A percentile compares a stretch with the other conserved stretches of the same genome.
phyloP scores from a whole-genome alignment of 164 flowering plant species.

The Houttuynia cordata region DNA sequence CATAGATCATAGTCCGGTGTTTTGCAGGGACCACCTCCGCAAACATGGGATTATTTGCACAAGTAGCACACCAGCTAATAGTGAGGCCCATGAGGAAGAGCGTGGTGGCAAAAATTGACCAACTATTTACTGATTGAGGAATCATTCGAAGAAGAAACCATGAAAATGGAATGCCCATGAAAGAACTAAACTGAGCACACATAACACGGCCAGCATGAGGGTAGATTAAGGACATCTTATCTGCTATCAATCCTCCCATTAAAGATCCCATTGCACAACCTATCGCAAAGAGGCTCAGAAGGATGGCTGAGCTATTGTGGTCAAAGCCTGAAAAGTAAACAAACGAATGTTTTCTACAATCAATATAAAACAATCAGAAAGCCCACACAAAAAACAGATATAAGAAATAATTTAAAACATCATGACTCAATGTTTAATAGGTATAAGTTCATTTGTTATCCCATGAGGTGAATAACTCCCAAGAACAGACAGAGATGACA shows the following conservation, averaged over 20 bases:
- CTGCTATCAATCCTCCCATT: conserved; percentile 76
- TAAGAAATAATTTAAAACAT: too few relatives aligned
- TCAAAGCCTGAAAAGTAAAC: conserved; percentile 52
- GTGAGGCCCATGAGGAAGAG: conserved; percentile 81
- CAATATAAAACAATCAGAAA: too few relatives aligned
- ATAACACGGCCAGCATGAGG: conserved; percentile 82
- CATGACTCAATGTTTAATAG: too few relatives aligned
- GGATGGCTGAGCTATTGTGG: conserved; percentile 60
- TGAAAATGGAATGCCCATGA: conserved; percentile 94
- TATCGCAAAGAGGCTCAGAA: conserved; percentile 66
- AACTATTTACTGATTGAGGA: conserved; percentile 59
- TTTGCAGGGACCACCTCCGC: conserved; percentile 90
- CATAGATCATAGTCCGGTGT: conserved; percentile 94
- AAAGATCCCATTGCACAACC: conserved; percentile 80
- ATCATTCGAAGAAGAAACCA: conserved; percentile 59
- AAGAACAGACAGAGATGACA: too few relatives aligned
- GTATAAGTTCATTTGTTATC: too few relatives aligned
- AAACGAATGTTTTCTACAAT: neutral
- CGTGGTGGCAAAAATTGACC: conserved; percentile 41
- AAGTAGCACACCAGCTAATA: conserved; percentile 84
- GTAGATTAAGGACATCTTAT: conserved; percentile 41
- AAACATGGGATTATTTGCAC: conserved; percentile 83
- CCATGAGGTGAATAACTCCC: too few relatives aligned
- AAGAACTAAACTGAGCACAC: conserved; percentile 94
- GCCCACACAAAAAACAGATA: too few relatives aligned